Evolutionary conservation across 495 filamentous ascomycete genomes (phyloP), one percentile per base, ranked within the genome.

Genomic region (Neurospora intermedia): DNA sequence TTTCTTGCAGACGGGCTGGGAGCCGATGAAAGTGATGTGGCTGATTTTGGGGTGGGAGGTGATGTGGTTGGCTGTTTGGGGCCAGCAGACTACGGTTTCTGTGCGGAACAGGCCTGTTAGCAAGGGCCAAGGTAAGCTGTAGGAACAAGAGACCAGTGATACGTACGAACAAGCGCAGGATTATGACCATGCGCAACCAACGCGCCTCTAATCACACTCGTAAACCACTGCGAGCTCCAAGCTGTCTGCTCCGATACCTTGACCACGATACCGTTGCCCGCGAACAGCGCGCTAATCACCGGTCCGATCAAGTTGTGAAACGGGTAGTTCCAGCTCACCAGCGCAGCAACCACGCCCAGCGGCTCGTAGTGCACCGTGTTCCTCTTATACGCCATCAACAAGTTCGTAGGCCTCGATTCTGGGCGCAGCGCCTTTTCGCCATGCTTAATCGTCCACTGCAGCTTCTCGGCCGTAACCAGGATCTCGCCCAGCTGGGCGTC

Each of bases 21-120:
- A 96, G 71, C 96, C 96, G 81, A 99, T 99, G 84, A 99, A 99
- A n/a, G 96, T 98, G 72, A 99, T 84, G 78, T 99, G 96, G 42
- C 88, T 84, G 75, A 98, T 93, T 8, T 85, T 88, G 0, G 92
- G 90, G 81, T 98, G 95, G 18, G 91, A 93, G 35, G 94, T 97
- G n/a, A 99, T 81, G 76, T 94, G 87, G 66, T 88, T 83, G 8
- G 95, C 96, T 0, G 91, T 89, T 71, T 91, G 82, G 6, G 96
- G 96, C 87, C 96, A 96, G 84, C 94, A 97, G 41, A 91, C 86
- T 69, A 97, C 85, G 41, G 88, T 89, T 82, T 98, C 54, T 66
- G 27, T 59, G 15, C 15, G 35, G 35, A 15, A 31, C 10, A 59
- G 54, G 13, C 16, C 1, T 35, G 43, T 18, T 38, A 38, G 35